These are phyloP conservation scores for Helicostylum pulchrum DNA, from an alignment of 192 early-diverging fungal species.

Conservation along the genomic window DNA sequence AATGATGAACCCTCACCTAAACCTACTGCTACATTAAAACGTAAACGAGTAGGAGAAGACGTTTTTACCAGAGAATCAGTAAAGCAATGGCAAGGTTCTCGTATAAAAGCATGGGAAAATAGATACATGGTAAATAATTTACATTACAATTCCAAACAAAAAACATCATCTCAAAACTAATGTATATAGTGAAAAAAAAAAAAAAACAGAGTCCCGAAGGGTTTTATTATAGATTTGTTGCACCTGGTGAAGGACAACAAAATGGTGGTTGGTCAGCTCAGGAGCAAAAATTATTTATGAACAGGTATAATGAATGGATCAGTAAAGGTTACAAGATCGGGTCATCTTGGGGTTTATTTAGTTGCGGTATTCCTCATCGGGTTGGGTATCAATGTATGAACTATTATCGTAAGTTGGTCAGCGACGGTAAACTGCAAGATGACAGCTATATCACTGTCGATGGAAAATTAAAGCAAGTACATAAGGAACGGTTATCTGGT, in stretches of 20 bases:
- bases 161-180: not conserved
- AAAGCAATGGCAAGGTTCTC: slow-evolving; percentile 43
- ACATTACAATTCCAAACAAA: not conserved
- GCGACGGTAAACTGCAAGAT: slow-evolving; percentile 40
- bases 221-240: slow-evolving; percentile 56
- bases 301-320: slow-evolving; percentile 48
- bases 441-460: slow-evolving; percentile 46
- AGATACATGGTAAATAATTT: not conserved
- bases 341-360: slow-evolving; percentile 57
- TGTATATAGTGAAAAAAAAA: not conserved
- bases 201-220: slow-evolving; percentile 43
- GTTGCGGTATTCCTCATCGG: slow-evolving; percentile 45
- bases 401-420: slow-evolving; percentile 51
- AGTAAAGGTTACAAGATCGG: slow-evolving; percentile 43
- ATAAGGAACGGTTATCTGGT: slow-evolving; percentile 39
- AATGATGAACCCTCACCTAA: not conserved
- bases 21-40: not conserved
- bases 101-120: slow-evolving; percentile 51
- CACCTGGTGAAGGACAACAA: slow-evolving; percentile 50
- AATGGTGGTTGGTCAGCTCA: slow-evolving; percentile 46
- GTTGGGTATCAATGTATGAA: slow-evolving; percentile 60
- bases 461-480: slow-evolving; percentile 48
- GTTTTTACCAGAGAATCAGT: slow-evolving; percentile 43
- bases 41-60: slow-evolving; percentile 30
- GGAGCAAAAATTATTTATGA: slow-evolving; percentile 50